Base-by-base conservation (phyloP, 1,139 yeast species). In the Saccharomyces uvarum region DNA sequence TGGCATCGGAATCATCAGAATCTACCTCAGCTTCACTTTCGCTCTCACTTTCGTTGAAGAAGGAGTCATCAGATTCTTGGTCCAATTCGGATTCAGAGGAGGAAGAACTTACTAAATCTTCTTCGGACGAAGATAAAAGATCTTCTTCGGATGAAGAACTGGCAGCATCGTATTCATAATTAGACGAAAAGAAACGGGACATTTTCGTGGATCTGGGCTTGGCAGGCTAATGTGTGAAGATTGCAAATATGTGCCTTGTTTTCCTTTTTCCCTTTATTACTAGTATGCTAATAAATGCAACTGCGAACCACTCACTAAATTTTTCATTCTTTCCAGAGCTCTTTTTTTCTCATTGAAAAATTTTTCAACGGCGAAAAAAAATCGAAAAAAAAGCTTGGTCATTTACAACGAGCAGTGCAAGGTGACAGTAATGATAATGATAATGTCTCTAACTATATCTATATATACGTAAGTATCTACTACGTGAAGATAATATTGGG, bases 141-240 rank as follows among this genome's bases (percentile, higher is more conserved):
- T 83, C 89, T 67, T 86, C 95, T 63, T 86, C 95, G 61, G 83
- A 84, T 47, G 89, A 82, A 49, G 95, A 85, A 54, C 86, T 79
- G 64, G 82, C 83, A 56, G 80, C 75, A 62, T 79, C 83, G 59
- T 81, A 78, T 60, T 75, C 77, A 66, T 80, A 78, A 61, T 80
- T 79, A 59, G 79, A 68, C 56, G 81, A 83, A 75, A 83, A 83
- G 79, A 82, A 83, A 75, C 86, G 83, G 63, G 86, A 81, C 86
- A 82, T 82, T 51, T 48, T 59, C 52, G 31, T 46, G 16, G 48
- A 38, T 38, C 44, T 38, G n/a, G 44, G 44, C 44, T 16, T 38
- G 44, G 44, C 44, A 38, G 44, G 44, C 44, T 38, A 38, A 14
- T 38, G 44, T 38, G 44, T 38, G 44, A 38, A 38, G 44, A 16